Conservation (phyloP, 129 eudicot genomes). For the Lactuca saligna region DNA sequence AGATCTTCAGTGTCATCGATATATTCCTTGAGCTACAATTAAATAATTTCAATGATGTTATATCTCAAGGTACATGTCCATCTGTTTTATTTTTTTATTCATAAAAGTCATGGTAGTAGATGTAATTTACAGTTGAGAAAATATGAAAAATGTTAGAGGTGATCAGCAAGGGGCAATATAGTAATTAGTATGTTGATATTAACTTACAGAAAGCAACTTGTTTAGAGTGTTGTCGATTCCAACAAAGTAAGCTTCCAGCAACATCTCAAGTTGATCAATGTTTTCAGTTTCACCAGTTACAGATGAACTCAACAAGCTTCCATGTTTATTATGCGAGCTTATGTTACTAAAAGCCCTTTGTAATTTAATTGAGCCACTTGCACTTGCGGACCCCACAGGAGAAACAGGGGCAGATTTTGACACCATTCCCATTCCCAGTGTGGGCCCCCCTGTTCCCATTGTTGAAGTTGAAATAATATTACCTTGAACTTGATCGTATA, state of each 20-base stretch:
- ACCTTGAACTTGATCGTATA: slow-evolving; percentile 48
- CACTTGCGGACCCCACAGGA: slow-evolving; percentile 66
- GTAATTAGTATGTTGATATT: too few relatives aligned
- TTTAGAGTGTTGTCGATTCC: slow-evolving; percentile 80
- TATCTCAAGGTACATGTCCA: slow-evolving; percentile 11
- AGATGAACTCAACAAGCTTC: slow-evolving; percentile 76
- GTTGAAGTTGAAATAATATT: not conserved
- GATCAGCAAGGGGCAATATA: too few relatives aligned
- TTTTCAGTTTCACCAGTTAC: slow-evolving; percentile 68
- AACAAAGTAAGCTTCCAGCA: slow-evolving; percentile 96
- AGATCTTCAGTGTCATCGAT: slow-evolving; percentile 98
- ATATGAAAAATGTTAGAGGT: too few relatives aligned
- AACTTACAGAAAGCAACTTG: slow-evolving; percentile 84
- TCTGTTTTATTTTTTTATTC: too few relatives aligned
- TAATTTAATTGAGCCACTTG: slow-evolving; percentile 43
- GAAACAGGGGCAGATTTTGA: slow-evolving; percentile 97
- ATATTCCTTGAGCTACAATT: slow-evolving; percentile 90
- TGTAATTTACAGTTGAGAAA: too few relatives aligned
- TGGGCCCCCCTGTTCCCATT: slow-evolving; percentile 13
- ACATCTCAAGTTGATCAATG: slow-evolving; percentile 98
- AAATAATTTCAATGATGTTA: slow-evolving; percentile 2
- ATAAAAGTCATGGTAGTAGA: too few relatives aligned
- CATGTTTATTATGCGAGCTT: slow-evolving; percentile 76
- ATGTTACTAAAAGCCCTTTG: slow-evolving; percentile 85
- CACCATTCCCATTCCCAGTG: slow-evolving; percentile 30